phyloP scores from a whole-genome alignment of 1,284 basidiomycete species.

The Rhodotorula sp. region DNA sequence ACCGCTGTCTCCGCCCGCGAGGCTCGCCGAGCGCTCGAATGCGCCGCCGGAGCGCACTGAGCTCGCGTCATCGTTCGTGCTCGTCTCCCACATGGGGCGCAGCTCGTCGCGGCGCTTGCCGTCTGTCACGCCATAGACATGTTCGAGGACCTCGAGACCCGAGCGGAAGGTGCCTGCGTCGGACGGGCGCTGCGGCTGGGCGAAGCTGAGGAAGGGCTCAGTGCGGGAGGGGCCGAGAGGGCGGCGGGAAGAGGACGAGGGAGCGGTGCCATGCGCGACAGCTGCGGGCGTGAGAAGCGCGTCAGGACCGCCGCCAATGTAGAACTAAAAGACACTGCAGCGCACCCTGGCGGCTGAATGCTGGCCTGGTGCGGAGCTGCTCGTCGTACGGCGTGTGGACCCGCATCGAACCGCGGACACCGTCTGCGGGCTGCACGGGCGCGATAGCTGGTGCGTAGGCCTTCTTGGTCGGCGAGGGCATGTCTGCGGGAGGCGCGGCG shows the following conservation, averaged over 20 bases:
- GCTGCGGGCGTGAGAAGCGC: neutral
- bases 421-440: neutral
- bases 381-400: conserved; percentile 3
- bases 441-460: neutral
- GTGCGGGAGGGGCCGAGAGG: conserved; percentile 24
- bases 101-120: conserved; percentile 32
- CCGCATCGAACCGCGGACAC: conserved; percentile 23
- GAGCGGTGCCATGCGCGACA: neutral
- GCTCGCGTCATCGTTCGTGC: neutral
- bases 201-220: conserved; percentile 28
- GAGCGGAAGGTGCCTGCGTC: conserved; percentile 11
- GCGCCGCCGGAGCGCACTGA: no score
- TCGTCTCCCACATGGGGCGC: conserved; percentile 22
- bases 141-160: conserved; percentile 11
- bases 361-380: conserved; percentile 2
- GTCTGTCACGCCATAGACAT: conserved; percentile 11
- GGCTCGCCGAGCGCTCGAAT: neutral
- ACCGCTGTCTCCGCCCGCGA: conserved; percentile 8
- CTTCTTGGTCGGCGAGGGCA: conserved; percentile 25
- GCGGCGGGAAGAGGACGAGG: conserved; percentile 18
- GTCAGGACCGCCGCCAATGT: neutral
- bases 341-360: conserved; percentile 15
- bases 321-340: neutral
- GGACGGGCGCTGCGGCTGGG: neutral
- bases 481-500: neutral